Evolutionary conservation across 2,329 filamentous ascomycete species (phyloP).

Genomic region (Aspergillus ibericus): DNA sequence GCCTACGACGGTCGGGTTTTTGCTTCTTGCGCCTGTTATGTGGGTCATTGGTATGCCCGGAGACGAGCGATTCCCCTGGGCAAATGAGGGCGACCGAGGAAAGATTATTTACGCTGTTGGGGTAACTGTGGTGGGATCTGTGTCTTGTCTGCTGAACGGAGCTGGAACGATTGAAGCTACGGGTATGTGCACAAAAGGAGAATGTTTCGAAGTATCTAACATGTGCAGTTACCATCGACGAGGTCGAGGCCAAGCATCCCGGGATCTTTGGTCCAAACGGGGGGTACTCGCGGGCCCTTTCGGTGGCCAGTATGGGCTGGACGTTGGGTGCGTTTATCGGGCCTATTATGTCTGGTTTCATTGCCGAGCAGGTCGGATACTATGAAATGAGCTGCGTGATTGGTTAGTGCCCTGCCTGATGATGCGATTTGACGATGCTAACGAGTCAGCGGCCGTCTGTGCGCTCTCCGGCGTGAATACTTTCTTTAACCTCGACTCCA

Average conservation of each 20-base stretch:
- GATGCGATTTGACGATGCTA: not conserved
- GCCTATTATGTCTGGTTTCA: slow-evolving; percentile 21
- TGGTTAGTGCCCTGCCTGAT: slow-evolving; percentile 14
- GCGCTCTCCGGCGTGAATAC: slow-evolving; percentile 14
- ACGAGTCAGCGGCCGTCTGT: slow-evolving; percentile 17
- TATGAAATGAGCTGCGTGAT: slow-evolving; percentile 24
- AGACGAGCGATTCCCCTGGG: slow-evolving; percentile 28
- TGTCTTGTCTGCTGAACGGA: slow-evolving; percentile 28
- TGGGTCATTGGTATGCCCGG: slow-evolving; percentile 32
- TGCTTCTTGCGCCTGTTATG: slow-evolving; percentile 23
- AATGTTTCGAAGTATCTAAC: not conserved
- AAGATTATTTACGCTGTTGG: slow-evolving; percentile 24
- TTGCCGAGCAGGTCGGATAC: slow-evolving; percentile 22
- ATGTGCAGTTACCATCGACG: slow-evolving; percentile 20
- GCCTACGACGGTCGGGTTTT: slow-evolving; percentile 26
- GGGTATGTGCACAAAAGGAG: slow-evolving; percentile 18
- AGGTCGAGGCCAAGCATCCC: slow-evolving; percentile 20
- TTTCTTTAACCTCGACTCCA: slow-evolving; percentile 2
- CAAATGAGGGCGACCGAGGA: slow-evolving; percentile 16
- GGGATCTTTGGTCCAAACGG: slow-evolving; percentile 29
- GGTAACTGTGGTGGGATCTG: slow-evolving; percentile 22
- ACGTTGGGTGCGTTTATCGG: slow-evolving; percentile 25
- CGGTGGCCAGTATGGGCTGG: slow-evolving; percentile 27
- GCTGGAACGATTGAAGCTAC: slow-evolving; percentile 31
- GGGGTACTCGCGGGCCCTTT: slow-evolving; percentile 27